phyloP scores from a whole-genome alignment of 441 rosid species.

The Rhodomyrtus psidioides region DNA sequence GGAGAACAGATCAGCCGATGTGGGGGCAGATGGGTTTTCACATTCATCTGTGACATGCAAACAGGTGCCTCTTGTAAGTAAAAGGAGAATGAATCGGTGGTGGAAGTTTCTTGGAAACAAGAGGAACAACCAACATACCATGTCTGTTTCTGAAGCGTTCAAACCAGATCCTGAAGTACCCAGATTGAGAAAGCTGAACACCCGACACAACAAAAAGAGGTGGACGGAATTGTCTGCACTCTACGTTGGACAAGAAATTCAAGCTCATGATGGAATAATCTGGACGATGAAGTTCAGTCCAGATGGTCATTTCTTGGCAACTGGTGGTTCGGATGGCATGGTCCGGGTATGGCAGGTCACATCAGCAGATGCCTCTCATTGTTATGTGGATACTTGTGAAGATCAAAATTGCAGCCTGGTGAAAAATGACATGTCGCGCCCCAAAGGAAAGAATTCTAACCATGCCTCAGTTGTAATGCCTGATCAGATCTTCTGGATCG shows the following conservation, averaged over 20 bases:
- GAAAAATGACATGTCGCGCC: constrained; percentile 5
- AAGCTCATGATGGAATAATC: constrained; percentile 68
- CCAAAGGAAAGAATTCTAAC: constrained; percentile 14
- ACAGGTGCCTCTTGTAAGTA: constrained; percentile 4
- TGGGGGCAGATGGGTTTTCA: constrained; percentile 5
- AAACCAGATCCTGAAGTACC: constrained; percentile 2
- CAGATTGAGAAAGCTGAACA: constrained; percentile 34
- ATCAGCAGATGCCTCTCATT: constrained; percentile 22
- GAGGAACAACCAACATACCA: constrained; percentile 10
- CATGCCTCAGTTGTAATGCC: constrained; percentile 44
- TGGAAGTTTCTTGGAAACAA: constrained; percentile 29
- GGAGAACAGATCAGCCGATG: constrained; percentile 8
- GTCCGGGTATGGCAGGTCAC: constrained; percentile 63
- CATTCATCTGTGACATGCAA: constrained; percentile 10
- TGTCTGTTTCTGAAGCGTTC: not conserved
- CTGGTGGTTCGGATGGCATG: constrained; percentile 78
- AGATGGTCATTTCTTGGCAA: constrained; percentile 68
- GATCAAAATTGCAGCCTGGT: constrained; percentile 2
- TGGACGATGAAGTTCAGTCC: constrained; percentile 81
- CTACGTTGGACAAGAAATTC: constrained; percentile 48
- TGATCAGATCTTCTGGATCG: constrained; percentile 49
- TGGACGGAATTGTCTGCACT: constrained; percentile 64
- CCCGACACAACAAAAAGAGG: constrained; percentile 49
- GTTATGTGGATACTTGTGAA: constrained; percentile 12
- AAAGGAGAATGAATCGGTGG: constrained; percentile 40